Base-by-base conservation (phyloP, 768 basidiomycete species). In the Guyanaporus albipodus region DNA sequence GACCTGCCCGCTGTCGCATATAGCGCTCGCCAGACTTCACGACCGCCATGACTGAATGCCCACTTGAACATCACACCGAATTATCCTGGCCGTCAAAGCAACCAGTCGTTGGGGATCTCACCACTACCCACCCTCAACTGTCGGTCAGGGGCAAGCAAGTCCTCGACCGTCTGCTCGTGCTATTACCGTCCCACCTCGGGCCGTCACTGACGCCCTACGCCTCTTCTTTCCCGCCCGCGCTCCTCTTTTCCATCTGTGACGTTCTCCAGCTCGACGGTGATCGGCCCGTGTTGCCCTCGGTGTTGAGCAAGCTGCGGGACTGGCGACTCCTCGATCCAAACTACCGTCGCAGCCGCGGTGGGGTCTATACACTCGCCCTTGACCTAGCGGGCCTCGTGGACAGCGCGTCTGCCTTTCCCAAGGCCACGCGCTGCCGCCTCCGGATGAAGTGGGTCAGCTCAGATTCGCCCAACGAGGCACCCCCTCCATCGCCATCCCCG, bases 161-260 rank as follows among this genome's bases (percentile, higher is more conserved):
- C 6, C 48, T 55, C 19, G 49, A 57, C 38, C 40, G 49, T 21
- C 46, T 63, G 7, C 46, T 59, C 32, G 12, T 41, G 8, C 14
- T 64, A 8, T 33, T 64, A 9, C 41, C 49, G 12, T 35, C 46
- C 27, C 23, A 49, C 40, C 47, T 60, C 36, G 24, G 39, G 4
- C 31, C 47, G 3, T 44, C 42, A 26, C 18, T 35, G 5, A 38
- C 35, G 3, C 33, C 51, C 7, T 27, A n/a, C 9, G 1, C 10
- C 9, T 24, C 46, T 8, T 19, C 28, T 4, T 49, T 63, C 29
- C 35, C 52, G 17, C 50, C 62, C 11, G 23, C 44, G 12, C 33
- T 64, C 24, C 57, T 64, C 36, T 56, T 57, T 32, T 48, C 62
- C 17, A 56, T 64, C n/a, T 62, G 62, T 31, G 41, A 50, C 4